These are phyloP conservation scores for Citrullus mucosospermus DNA, from an alignment of 306 rosid species.

Conservation along the genomic window DNA sequence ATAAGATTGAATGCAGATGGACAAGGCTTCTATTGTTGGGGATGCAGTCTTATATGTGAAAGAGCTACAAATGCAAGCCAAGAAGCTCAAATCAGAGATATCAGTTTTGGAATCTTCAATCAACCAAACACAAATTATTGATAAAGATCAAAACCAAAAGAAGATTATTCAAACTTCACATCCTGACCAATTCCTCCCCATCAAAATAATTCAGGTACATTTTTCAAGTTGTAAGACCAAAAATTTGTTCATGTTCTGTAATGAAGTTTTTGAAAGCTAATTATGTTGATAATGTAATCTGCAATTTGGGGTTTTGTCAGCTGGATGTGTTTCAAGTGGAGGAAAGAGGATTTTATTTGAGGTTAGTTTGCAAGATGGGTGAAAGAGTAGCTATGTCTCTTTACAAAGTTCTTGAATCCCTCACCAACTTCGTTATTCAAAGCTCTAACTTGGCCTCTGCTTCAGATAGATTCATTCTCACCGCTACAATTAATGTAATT, in stretches of 20 bases:
- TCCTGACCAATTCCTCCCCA: constrained; percentile 18
- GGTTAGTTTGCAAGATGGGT: constrained; percentile 53
- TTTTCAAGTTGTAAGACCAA: background rate
- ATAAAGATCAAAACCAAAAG: constrained; percentile 13
- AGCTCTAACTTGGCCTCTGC: constrained; percentile 60
- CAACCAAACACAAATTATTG: constrained; percentile 19
- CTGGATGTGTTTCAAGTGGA: constrained; percentile 74
- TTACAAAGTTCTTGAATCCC: constrained; percentile 68
- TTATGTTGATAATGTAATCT: background rate
- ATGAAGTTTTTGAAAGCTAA: background rate
- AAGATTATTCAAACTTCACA: constrained; percentile 17
- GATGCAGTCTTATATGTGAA: constrained; percentile 70
- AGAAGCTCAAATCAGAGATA: constrained; percentile 60
- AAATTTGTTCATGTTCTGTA: background rate
- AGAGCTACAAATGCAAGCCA: constrained; percentile 58
- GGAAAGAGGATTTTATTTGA: constrained; percentile 65
- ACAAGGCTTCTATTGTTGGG: constrained; percentile 86
- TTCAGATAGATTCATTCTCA: constrained; percentile 37
- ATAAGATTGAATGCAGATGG: constrained; percentile 49
- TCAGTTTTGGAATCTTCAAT: constrained; percentile 56
- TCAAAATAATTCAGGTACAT: constrained; percentile 54
- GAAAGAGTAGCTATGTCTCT: constrained; percentile 50
- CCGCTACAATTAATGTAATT: constrained; percentile 53
- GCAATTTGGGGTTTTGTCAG: constrained; percentile 13
- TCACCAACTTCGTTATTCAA: constrained; percentile 41